phyloP scores from a whole-genome alignment of 2,329 filamentous ascomycete genomes.

The Davidsoniella australis region DNA sequence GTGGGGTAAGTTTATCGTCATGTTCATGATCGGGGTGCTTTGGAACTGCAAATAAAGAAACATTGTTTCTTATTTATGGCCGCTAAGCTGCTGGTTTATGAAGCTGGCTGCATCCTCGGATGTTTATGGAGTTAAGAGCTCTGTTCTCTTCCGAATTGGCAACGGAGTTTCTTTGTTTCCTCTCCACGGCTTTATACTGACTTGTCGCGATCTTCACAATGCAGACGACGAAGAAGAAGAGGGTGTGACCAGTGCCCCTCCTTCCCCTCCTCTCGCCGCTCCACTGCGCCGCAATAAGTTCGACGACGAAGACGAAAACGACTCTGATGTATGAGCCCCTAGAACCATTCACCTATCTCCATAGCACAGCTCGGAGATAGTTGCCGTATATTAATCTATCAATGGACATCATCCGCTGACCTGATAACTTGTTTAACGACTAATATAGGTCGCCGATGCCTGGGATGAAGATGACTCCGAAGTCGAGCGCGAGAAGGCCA shows the following conservation, averaged over 20 bases:
- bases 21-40: conserved; percentile 8
- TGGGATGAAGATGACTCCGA: conserved; percentile 98
- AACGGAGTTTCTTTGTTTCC: no score
- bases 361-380: neutral
- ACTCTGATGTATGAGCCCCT: conserved; percentile 46
- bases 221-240: conserved; percentile 23
- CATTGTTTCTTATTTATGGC: no score
- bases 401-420: neutral
- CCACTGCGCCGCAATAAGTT: conserved; percentile 42
- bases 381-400: neutral
- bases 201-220: conserved; percentile 10
- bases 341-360: neutral
- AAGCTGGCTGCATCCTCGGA: no score
- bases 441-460: conserved; percentile 67
- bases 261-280: conserved; percentile 21
- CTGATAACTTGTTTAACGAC: neutral
- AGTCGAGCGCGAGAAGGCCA: conserved; percentile 84
- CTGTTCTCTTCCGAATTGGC: no score
- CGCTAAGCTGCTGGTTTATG: no score
- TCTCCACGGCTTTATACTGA: no score
- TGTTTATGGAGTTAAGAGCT: no score
- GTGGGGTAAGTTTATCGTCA: conserved; percentile 24
- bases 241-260: conserved; percentile 21
- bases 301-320: conserved; percentile 77
- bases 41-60: neutral